These are phyloP conservation scores for Didymella sp. DNA, from an alignment of 2,329 filamentous ascomycete genomes.

Conservation along the genomic window DNA sequence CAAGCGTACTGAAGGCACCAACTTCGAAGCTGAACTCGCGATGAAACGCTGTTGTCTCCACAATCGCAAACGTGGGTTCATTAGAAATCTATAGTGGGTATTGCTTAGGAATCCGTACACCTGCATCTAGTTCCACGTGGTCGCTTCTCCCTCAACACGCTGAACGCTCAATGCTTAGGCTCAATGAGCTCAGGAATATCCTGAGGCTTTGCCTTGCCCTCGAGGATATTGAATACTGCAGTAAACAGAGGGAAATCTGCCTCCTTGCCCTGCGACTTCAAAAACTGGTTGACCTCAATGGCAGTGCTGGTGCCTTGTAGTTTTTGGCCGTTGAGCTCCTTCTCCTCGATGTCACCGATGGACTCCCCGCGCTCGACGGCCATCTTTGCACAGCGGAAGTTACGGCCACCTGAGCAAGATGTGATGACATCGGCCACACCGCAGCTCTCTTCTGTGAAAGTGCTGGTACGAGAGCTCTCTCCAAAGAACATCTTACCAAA, in stretches of 20 bases:
- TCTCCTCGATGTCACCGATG: slow-evolving; percentile 86
- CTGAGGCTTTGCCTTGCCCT: slow-evolving; percentile 76
- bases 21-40: not conserved
- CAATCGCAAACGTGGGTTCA: slow-evolving; percentile 1
- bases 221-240: slow-evolving; percentile 80
- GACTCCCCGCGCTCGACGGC: slow-evolving; percentile 78
- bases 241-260: slow-evolving; percentile 91
- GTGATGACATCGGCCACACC: slow-evolving; percentile 97
- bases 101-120: slow-evolving; percentile 15
- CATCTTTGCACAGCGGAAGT: slow-evolving; percentile 92
- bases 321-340: slow-evolving; percentile 95
- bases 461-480: slow-evolving; percentile 77
- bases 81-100: slow-evolving; percentile 21
- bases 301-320: slow-evolving; percentile 93
- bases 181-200: slow-evolving; percentile 75
- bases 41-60: slow-evolving; percentile 1
- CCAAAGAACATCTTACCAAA: slow-evolving; percentile 95
- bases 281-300: slow-evolving; percentile 86
- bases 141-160: not conserved
- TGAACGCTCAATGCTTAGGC: slow-evolving; percentile 34
- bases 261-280: slow-evolving; percentile 79
- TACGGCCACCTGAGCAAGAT: slow-evolving; percentile 87
- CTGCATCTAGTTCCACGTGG: not conserved
- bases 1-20: not conserved
- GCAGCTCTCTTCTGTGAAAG: slow-evolving; percentile 96